Evolutionary conservation across 441 rosid species (phyloP).

Genomic region (Mallotus japonicus): DNA sequence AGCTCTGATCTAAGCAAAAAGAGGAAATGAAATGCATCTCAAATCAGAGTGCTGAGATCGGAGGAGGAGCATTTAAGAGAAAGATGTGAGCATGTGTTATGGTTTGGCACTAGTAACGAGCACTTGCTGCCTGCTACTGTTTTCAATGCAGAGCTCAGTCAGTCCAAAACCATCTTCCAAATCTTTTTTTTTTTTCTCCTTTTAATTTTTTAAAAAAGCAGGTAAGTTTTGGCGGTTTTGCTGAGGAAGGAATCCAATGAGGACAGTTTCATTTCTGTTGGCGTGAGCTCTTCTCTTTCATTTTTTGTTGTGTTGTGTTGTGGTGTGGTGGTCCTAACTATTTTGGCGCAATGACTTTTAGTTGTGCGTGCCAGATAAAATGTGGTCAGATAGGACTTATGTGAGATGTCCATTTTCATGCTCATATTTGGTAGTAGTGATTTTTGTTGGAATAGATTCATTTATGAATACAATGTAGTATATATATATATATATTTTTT

Average conservation of each 20-base stretch:
- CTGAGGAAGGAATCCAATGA: neutral
- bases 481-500: too few species aligned
- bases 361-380: conserved; percentile 13
- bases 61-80: neutral
- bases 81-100: conserved; percentile 11
- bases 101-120: conserved; percentile 20
- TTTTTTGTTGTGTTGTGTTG: too few species aligned
- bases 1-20: neutral
- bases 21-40: neutral
- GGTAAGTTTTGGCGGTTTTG: neutral
- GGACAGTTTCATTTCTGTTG: neutral
- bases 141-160: neutral
- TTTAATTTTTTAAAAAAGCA: too few species aligned
- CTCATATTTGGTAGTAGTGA: too few species aligned
- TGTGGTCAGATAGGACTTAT: neutral
- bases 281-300: neutral
- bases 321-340: neutral
- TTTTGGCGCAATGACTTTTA: neutral
- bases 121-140: neutral
- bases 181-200: neutral
- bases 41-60: neutral
- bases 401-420: too few species aligned
- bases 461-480: too few species aligned
- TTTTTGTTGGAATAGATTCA: too few species aligned
- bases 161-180: conserved; percentile 2